These are phyloP conservation scores for Pharus latifolius DNA, from an alignment of 176 grass and related monocot genomes.

Conservation along the genomic window DNA sequence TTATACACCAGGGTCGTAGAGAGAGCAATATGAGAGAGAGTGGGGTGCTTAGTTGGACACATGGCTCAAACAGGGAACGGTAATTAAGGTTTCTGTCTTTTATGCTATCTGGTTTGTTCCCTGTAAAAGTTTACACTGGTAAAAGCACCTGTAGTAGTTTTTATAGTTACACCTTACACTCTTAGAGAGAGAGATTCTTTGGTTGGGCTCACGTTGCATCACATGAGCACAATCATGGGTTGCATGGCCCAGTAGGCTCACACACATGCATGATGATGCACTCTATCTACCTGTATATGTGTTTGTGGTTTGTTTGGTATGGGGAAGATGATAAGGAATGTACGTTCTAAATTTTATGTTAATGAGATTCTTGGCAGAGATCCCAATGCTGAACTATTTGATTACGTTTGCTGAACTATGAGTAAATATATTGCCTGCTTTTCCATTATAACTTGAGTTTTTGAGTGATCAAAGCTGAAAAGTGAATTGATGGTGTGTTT, in stretches of 20 bases:
- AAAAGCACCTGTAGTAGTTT: slow-evolving; percentile 4
- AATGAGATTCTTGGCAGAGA: slow-evolving; percentile 34
- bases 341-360: slow-evolving; percentile 41
- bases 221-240: slow-evolving; percentile 59
- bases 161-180: neutral
- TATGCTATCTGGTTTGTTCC: neutral
- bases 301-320: neutral
- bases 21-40: too few relatives aligned
- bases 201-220: slow-evolving; percentile 54
- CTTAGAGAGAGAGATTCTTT: neutral
- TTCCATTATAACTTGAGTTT: too few relatives aligned
- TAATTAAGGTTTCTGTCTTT: neutral
- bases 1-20: slow-evolving; percentile 16
- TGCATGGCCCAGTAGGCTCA: slow-evolving; percentile 9
- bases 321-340: slow-evolving; percentile 10
- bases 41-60: too few relatives aligned
- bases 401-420: too few relatives aligned
- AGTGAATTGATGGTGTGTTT: too few relatives aligned
- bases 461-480: too few relatives aligned
- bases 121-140: neutral
- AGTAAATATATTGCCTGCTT: too few relatives aligned
- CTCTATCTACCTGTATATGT: neutral
- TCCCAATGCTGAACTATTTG: slow-evolving; percentile 32
- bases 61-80: too few relatives aligned
- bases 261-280: neutral